Conservation (phyloP, 257 asterid genomes). For the Ilex aquifolium region DNA sequence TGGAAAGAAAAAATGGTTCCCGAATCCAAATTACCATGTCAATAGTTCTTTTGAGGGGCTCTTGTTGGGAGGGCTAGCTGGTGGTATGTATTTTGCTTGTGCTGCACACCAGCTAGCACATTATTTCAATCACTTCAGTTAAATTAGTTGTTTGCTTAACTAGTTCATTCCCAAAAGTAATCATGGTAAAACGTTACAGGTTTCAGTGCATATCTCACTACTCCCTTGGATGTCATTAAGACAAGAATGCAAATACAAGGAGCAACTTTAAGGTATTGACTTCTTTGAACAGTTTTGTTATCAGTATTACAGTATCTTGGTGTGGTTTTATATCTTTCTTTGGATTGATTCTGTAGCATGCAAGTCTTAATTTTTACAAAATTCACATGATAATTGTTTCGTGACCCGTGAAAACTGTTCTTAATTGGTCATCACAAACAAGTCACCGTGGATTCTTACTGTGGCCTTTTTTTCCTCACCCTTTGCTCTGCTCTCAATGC, state of each 20-base stretch:
- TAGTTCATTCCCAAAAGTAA: constrained; percentile 10
- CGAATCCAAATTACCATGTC: constrained; percentile 33
- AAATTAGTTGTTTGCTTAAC: background rate
- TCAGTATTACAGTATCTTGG: background rate
- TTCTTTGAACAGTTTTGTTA: background rate
- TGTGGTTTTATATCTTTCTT: background rate
- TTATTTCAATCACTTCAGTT: background rate
- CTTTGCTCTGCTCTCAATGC: too few relatives aligned
- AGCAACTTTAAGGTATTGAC: constrained; percentile 40
- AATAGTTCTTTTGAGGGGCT: constrained; percentile 71
- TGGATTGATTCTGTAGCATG: too few relatives aligned
- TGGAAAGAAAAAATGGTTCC: constrained; percentile 48
- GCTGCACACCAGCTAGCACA: background rate
- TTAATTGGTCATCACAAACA: too few relatives aligned
- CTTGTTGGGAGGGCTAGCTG: constrained; percentile 75
- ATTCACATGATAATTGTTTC: too few relatives aligned
- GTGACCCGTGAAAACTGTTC: too few relatives aligned
- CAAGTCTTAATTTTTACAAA: too few relatives aligned
- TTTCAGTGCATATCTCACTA: constrained; percentile 75
- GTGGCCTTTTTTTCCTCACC: too few relatives aligned
- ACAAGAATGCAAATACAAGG: constrained; percentile 87
- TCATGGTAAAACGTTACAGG: constrained; percentile 31
- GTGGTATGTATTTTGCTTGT: constrained; percentile 40
- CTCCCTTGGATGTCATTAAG: constrained; percentile 80
- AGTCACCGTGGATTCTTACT: too few relatives aligned